Evolutionary conservation across 2,329 filamentous ascomycete genomes (phyloP).

Genomic region (Rutstroemia sp.): DNA sequence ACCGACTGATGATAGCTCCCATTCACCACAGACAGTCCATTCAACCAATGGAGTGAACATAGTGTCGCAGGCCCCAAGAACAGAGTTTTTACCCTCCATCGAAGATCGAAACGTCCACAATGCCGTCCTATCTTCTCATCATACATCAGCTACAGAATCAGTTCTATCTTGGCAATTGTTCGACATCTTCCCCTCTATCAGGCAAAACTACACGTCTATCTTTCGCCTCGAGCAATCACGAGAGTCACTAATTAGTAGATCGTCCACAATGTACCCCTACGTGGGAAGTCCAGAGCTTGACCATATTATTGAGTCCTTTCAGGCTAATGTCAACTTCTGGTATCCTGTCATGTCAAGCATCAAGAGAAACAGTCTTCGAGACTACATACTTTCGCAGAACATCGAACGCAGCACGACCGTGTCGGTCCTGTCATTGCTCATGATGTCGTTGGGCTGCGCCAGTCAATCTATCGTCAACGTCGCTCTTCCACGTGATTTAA

Average conservation of each 20-base stretch:
- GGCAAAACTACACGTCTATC: conserved; percentile 37
- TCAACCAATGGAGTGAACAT: background rate
- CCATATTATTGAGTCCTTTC: conserved; percentile 37
- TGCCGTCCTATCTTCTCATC: conserved; percentile 42
- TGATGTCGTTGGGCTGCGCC: conserved; percentile 42
- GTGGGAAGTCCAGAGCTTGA: conserved; percentile 36
- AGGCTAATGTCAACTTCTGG: conserved; percentile 44
- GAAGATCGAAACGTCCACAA: conserved; percentile 30
- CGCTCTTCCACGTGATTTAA: conserved; percentile 12
- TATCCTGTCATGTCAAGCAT: conserved; percentile 41
- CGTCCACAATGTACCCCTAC: conserved; percentile 36
- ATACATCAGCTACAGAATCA: conserved; percentile 43
- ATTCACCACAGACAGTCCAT: background rate
- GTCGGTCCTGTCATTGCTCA: conserved; percentile 37
- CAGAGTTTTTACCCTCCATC: background rate
- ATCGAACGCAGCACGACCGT: background rate
- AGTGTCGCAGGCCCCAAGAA: background rate
- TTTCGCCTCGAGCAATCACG: conserved; percentile 41
- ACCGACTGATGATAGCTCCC: background rate
- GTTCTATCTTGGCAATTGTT: conserved; percentile 46
- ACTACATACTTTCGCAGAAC: background rate
- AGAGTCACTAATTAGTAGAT: conserved; percentile 29
- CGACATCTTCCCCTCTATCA: conserved; percentile 36
- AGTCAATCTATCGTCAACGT: conserved; percentile 34
- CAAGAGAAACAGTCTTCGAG: conserved; percentile 26